These are phyloP conservation scores for Plantago ovata DNA, from an alignment of 257 asterid species.

Conservation along the genomic window DNA sequence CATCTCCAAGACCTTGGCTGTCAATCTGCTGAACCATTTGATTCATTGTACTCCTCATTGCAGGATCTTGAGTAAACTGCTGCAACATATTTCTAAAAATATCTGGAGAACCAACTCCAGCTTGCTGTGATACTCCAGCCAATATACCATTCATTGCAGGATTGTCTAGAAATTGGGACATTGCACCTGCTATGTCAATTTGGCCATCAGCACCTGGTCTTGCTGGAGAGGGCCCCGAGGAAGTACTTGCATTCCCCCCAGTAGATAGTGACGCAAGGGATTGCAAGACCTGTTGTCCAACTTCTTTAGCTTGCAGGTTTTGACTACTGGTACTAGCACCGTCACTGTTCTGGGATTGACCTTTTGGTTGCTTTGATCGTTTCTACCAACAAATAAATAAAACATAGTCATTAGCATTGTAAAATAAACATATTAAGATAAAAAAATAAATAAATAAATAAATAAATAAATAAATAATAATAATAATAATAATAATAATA, in stretches of 20 bases:
- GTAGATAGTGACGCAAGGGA: too few relatives aligned
- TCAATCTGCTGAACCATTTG: constrained; percentile 93
- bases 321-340: constrained; percentile 41
- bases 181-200: constrained; percentile 51
- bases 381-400: constrained; percentile 41
- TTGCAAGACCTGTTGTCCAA: constrained; percentile 70
- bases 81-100: constrained; percentile 78
- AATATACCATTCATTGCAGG: too few relatives aligned
- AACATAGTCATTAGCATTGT: background rate
- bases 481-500: too few relatives aligned
- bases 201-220: constrained; percentile 34
- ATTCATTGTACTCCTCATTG: constrained; percentile 78
- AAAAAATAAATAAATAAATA: too few relatives aligned
- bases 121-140: constrained; percentile 94
- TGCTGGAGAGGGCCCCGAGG: constrained; percentile 27
- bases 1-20: constrained; percentile 64
- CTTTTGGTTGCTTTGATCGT: constrained; percentile 45
- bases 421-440: background rate
- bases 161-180: constrained; percentile 71
- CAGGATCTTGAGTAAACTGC: constrained; percentile 78
- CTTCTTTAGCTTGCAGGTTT: constrained; percentile 37
- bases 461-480: too few relatives aligned
- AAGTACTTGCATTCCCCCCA: constrained; percentile 30
- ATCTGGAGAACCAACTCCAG: constrained; percentile 87
- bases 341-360: constrained; percentile 33